Conservation (phyloP, 768 basidiomycete species). For the Chlorophyllum brunneum region DNA sequence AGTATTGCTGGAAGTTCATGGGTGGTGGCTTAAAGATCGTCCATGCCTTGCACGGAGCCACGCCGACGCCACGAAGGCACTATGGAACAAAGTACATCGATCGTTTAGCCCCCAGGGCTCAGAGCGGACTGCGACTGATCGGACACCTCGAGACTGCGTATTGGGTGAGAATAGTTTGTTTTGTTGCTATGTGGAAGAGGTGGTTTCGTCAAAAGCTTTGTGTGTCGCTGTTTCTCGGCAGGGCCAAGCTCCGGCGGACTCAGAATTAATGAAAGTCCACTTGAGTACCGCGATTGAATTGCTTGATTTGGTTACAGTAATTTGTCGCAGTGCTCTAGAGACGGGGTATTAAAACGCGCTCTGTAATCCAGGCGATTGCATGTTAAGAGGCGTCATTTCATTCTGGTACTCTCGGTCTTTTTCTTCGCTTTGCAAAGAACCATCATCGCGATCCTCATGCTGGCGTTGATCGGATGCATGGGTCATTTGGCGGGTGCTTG, state of each 20-base stretch:
- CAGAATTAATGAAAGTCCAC: conserved; percentile 11
- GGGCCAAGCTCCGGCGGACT: conserved; percentile 9
- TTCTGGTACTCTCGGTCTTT: no score
- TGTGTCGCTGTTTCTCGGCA: conserved; percentile 11
- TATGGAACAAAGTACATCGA: neutral
- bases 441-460: no score
- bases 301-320: neutral
- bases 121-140: conserved; percentile 2
- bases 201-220: conserved; percentile 7
- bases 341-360: no score
- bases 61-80: conserved; percentile 6
- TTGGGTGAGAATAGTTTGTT: no score
- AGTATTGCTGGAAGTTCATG: no score
- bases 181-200: no score
- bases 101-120: neutral
- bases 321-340: neutral
- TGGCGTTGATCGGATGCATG: no score
- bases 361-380: no score
- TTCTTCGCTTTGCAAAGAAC: no score
- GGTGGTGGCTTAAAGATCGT: neutral
- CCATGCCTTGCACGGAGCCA: neutral
- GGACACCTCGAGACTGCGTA: conserved; percentile 1
- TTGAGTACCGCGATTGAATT: conserved; percentile 4
- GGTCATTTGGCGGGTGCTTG: no score
- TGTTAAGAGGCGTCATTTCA: no score